These are phyloP conservation scores for Gillenia trifoliata DNA, from an alignment of 306 rosid species.

Conservation along the genomic window DNA sequence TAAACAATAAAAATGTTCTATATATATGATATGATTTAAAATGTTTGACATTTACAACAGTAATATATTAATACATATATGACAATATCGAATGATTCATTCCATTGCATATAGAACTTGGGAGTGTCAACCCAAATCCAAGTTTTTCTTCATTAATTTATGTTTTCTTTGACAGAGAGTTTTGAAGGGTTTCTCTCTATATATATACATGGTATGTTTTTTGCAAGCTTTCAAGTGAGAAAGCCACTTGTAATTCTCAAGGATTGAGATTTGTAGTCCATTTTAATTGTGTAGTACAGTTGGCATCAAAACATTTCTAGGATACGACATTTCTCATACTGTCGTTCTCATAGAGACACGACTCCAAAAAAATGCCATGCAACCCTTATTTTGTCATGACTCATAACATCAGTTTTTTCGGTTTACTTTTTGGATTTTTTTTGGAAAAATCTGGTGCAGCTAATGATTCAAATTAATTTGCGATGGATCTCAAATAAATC, in stretches of 20 bases:
- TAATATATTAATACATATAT: neutral
- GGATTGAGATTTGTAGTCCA: neutral
- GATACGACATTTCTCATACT: neutral
- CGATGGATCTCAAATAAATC: too few relatives aligned
- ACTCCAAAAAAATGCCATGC: neutral
- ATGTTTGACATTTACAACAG: neutral
- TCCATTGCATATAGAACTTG: neutral
- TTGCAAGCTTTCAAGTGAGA: neutral
- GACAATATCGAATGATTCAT: neutral
- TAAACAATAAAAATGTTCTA: too few relatives aligned
- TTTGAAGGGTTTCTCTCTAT: neutral
- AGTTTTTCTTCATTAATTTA: neutral
- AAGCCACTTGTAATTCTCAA: neutral
- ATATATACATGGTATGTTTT: neutral
- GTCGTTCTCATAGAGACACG: neutral
- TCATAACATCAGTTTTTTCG: neutral
- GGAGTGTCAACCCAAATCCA: conserved; percentile 9
- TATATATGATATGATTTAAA: too few relatives aligned
- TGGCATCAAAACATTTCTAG: neutral
- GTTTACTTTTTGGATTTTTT: neutral
- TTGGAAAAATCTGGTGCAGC: too few relatives aligned
- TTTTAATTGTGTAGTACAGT: neutral
- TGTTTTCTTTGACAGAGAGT: neutral
- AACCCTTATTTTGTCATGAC: neutral
- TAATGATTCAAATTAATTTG: too few relatives aligned